These are phyloP conservation scores for Fusarium pseudograminearum DNA, from an alignment of 2,329 filamentous ascomycete species.

Conservation along the genomic window DNA sequence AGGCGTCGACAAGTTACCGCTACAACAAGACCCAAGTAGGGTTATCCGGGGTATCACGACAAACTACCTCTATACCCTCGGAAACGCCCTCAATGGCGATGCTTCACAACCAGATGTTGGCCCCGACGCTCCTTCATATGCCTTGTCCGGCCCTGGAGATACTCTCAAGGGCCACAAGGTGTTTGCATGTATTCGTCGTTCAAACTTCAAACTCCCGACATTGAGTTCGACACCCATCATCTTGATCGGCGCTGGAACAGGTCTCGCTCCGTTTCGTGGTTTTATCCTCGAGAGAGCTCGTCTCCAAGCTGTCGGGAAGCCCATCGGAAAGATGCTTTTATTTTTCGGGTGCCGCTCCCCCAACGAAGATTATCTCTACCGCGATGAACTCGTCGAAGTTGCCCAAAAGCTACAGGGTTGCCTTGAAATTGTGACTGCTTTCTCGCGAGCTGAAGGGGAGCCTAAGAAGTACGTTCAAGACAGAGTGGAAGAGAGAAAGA, in stretches of 20 bases:
- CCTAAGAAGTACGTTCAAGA: constrained; percentile 56
- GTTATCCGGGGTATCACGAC: constrained; percentile 43
- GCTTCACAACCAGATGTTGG: neutral
- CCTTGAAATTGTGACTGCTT: constrained; percentile 37
- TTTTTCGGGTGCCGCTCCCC: constrained; percentile 71
- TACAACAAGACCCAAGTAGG: constrained; percentile 25
- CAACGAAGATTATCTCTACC: constrained; percentile 67
- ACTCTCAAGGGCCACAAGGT: constrained; percentile 32
- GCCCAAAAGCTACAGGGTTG: constrained; percentile 25
- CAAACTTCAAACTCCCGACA: constrained; percentile 60
- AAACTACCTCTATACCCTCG: constrained; percentile 46
- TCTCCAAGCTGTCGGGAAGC: constrained; percentile 37
- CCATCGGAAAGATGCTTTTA: constrained; percentile 51
- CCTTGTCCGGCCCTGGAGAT: constrained; percentile 33
- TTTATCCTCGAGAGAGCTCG: constrained; percentile 46
- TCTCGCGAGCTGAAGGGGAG: constrained; percentile 27
- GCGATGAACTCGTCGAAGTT: constrained; percentile 52
- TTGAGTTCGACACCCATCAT: constrained; percentile 60
- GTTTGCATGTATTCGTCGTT: constrained; percentile 45
- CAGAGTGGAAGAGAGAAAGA: constrained; percentile 49
- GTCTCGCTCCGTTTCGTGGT: constrained; percentile 57
- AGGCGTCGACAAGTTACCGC: constrained; percentile 33
- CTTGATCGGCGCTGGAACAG: constrained; percentile 64
- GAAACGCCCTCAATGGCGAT: constrained; percentile 22
- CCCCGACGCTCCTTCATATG: constrained; percentile 10